phyloP scores from a whole-genome alignment of 306 rosid species.

The Castanea mollissima region DNA sequence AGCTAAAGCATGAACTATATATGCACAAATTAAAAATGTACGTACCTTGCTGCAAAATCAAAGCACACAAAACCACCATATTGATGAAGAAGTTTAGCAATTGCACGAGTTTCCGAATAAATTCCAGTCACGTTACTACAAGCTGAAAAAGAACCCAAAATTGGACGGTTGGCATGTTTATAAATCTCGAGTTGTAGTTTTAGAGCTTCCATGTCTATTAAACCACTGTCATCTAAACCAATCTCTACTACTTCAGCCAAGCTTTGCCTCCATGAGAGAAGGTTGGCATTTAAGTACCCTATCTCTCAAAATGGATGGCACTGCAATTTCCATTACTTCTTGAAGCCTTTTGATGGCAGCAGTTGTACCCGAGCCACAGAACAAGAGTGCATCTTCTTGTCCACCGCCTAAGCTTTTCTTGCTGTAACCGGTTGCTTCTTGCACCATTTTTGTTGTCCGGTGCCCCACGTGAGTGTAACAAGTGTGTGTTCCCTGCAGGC shows the following conservation, averaged over 20 bases:
- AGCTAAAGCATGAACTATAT: no score
- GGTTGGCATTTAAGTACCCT: conserved; percentile 50
- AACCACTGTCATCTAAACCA: conserved; percentile 56
- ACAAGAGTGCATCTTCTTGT: conserved; percentile 50
- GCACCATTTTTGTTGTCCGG: no score
- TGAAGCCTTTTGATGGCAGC: conserved; percentile 80
- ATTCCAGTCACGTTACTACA: conserved; percentile 90
- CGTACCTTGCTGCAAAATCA: conserved; percentile 83
- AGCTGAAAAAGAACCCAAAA: conserved; percentile 85
- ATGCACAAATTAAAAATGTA: background rate
- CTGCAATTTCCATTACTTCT: conserved; percentile 71
- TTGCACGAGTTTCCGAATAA: conserved; percentile 53
- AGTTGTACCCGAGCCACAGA: conserved; percentile 79
- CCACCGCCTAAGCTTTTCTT: conserved; percentile 72
- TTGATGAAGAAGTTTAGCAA: conserved; percentile 67
- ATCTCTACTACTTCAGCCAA: conserved; percentile 76
- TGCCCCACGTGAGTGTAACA: no score
- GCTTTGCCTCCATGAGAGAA: conserved; percentile 88
- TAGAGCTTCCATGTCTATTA: conserved; percentile 53
- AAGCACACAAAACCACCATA: conserved; percentile 70
- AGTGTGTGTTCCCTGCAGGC: conserved; percentile 53
- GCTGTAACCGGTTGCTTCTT: conserved; percentile 51
- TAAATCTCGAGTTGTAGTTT: conserved; percentile 45
- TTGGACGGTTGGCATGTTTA: conserved; percentile 45
- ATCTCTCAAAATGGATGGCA: conserved; percentile 63